Conservation (phyloP, 768 basidiomycete genomes). For the Clathrus columnatus region DNA sequence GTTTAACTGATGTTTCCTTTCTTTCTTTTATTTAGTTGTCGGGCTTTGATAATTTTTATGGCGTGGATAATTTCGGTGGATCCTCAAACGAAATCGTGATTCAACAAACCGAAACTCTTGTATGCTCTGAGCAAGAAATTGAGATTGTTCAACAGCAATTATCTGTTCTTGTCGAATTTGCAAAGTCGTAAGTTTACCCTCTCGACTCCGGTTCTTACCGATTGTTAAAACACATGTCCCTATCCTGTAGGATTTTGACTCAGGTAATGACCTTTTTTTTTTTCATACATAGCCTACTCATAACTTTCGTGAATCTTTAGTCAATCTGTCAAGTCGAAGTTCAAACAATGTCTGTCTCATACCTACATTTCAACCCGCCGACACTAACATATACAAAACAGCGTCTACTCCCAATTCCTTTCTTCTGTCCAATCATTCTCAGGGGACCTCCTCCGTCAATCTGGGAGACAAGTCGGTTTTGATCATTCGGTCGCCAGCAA, state of each 20-base stretch:
- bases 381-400: not conserved
- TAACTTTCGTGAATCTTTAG: slow-evolving; percentile 12
- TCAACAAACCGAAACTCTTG: not conserved
- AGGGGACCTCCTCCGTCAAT: slow-evolving; percentile 1
- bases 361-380: too few species aligned
- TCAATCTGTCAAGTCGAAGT: slow-evolving; percentile 43
- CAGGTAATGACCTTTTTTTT: not conserved
- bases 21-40: slow-evolving; percentile 16
- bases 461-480: slow-evolving; percentile 4
- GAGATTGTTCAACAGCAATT: slow-evolving; percentile 12
- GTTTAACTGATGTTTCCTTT: slow-evolving; percentile 22
- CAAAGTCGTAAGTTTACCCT: not conserved
- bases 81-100: slow-evolving; percentile 5
- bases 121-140: slow-evolving; percentile 6
- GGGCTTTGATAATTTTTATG: slow-evolving; percentile 12
- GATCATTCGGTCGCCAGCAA: slow-evolving; percentile 7
- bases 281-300: not conserved
- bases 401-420: slow-evolving; percentile 10
- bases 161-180: slow-evolving; percentile 10
- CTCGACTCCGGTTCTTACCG: not conserved
- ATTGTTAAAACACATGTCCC: not conserved
- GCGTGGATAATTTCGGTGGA: slow-evolving; percentile 10
- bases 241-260: slow-evolving; percentile 5
- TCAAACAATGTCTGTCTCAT: slow-evolving; percentile 23
- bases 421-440: slow-evolving; percentile 5